Percentiles rank a stretch among this genome's conserved stretches.
Evolutionary conservation across 2,329 filamentous ascomycete genomes (phyloP).

Genomic region (Claviceps quebecensis): DNA sequence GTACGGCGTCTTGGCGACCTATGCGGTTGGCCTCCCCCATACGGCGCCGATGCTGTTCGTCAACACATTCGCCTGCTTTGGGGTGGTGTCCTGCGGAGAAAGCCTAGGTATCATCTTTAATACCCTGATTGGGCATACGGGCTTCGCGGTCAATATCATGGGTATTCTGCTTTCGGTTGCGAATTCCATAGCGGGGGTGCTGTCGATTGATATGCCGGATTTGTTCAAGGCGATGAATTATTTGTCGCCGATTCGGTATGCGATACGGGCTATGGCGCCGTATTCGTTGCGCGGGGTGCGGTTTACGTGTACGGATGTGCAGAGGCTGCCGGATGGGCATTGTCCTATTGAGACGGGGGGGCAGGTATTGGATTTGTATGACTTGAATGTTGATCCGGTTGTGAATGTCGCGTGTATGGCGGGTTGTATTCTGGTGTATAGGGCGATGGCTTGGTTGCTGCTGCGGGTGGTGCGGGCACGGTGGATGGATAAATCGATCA

Average conservation of each 20-base stretch:
- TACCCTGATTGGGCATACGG: slow-evolving; percentile 58
- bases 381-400: slow-evolving; percentile 45
- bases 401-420: slow-evolving; percentile 50
- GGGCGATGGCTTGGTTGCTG: slow-evolving; percentile 46
- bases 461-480: slow-evolving; percentile 39
- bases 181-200: slow-evolving; percentile 55
- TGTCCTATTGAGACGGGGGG: slow-evolving; percentile 54
- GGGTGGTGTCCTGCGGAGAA: slow-evolving; percentile 61
- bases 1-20: slow-evolving; percentile 48
- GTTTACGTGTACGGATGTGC: slow-evolving; percentile 49
- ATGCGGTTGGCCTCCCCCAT: slow-evolving; percentile 51
- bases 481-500: slow-evolving; percentile 24
- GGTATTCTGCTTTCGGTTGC: slow-evolving; percentile 56
- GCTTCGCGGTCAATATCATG: slow-evolving; percentile 63
- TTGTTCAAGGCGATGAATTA: slow-evolving; percentile 58
- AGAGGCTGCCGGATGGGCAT: slow-evolving; percentile 42
- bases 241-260: slow-evolving; percentile 57
- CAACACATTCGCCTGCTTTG: slow-evolving; percentile 54
- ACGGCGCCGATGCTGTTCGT: slow-evolving; percentile 54
- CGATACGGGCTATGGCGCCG: slow-evolving; percentile 50
- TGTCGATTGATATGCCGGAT: slow-evolving; percentile 54
- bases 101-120: slow-evolving; percentile 70
- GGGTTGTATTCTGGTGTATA: slow-evolving; percentile 49
- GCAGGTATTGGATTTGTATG: slow-evolving; percentile 54
- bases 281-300: slow-evolving; percentile 46